These are phyloP conservation scores for Aspergillus tamarii DNA, from an alignment of 2,329 filamentous ascomycete genomes.

Conservation along the genomic window DNA sequence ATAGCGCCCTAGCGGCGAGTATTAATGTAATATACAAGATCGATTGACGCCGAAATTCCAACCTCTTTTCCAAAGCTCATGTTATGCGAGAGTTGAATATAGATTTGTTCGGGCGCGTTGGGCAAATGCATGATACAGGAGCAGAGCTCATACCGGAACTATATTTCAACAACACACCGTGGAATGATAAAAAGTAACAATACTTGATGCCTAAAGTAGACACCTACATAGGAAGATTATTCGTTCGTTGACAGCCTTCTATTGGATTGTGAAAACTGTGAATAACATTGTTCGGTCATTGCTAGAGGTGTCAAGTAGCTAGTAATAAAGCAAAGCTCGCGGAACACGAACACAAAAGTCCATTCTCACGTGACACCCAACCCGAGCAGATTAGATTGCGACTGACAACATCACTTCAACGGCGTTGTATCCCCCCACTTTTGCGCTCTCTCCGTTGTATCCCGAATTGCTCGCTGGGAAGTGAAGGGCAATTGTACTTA, in stretches of 20 bases:
- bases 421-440: not conserved
- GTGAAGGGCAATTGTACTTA: not conserved
- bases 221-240: not conserved
- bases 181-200: not conserved
- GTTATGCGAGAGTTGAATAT: not conserved
- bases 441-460: not conserved
- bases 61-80: not conserved
- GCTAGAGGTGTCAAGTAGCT: too few species aligned
- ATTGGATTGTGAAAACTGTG: not conserved
- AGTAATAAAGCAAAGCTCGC: not conserved
- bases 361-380: not conserved
- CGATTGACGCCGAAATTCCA: not conserved
- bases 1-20: slow-evolving; percentile 18
- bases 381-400: slow-evolving; percentile 6
- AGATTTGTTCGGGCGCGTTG: not conserved
- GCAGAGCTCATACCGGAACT: not conserved
- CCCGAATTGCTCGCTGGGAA: not conserved
- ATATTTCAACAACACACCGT: not conserved
- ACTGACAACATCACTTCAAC: slow-evolving; percentile 2
- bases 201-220: not conserved
- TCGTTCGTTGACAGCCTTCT: not conserved
- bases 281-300: not conserved
- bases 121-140: not conserved
- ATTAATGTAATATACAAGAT: slow-evolving; percentile 23
- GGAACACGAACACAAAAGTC: not conserved